phyloP scores from a whole-genome alignment of 441 rosid species.

The Hura crepitans region DNA sequence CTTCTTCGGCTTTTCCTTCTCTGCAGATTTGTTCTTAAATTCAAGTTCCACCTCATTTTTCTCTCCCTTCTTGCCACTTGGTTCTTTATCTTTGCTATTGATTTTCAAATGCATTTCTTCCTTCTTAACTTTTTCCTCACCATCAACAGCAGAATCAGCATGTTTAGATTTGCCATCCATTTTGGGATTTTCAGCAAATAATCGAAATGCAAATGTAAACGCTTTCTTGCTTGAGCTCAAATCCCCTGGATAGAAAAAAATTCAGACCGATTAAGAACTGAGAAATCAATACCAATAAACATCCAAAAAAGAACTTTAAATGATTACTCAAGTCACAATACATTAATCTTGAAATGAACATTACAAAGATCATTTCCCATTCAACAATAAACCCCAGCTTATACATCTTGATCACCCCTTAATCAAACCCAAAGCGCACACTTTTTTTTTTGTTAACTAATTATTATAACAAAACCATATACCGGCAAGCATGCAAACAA shows the following conservation, averaged over 20 bases:
- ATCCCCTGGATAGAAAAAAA: conserved; percentile 23
- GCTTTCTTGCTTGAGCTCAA: conserved; percentile 19
- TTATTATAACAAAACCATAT: background rate
- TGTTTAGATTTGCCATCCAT: conserved; percentile 33
- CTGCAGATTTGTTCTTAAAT: conserved; percentile 44
- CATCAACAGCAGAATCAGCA: conserved; percentile 27
- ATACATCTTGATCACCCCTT: background rate
- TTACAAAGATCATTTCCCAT: background rate
- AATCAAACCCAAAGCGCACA: background rate
- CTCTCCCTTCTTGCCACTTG: conserved; percentile 32
- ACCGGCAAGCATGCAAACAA: background rate
- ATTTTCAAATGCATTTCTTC: conserved; percentile 47
- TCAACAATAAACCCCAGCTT: background rate
- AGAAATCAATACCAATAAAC: background rate
- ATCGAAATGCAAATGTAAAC: conserved; percentile 20
- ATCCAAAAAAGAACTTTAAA: background rate
- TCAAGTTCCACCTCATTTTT: conserved; percentile 44
- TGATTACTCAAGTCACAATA: background rate
- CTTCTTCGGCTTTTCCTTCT: conserved; percentile 45
- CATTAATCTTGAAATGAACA: background rate
- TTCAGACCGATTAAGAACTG: background rate
- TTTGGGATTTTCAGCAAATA: background rate
- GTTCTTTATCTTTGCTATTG: conserved; percentile 38
- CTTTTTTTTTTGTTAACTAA: background rate
- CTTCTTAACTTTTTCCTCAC: conserved; percentile 36